Evolutionary conservation across 2,329 filamentous ascomycete species (phyloP).

Genomic region (Venturia asperata): DNA sequence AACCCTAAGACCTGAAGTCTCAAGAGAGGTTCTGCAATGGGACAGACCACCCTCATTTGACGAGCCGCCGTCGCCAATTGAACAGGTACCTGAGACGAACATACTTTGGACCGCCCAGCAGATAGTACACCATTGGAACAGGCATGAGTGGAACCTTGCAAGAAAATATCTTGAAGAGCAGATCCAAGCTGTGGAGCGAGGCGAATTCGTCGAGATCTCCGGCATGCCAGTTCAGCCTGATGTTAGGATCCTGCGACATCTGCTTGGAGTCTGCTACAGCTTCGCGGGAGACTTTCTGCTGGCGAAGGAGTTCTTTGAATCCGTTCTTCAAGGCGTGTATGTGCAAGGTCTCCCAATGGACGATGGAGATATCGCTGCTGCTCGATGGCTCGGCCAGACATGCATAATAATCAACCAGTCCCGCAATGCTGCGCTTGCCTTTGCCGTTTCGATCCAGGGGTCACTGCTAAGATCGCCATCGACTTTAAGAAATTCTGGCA

Average conservation of each 20-base stretch:
- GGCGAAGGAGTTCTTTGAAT: slow-evolving; percentile 29
- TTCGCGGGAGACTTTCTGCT: slow-evolving; percentile 27
- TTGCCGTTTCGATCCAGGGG: slow-evolving; percentile 28
- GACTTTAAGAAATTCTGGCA: slow-evolving; percentile 22
- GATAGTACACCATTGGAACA: slow-evolving; percentile 25
- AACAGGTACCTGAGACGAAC: slow-evolving; percentile 20
- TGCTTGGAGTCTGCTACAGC: slow-evolving; percentile 28
- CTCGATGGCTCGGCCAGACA: slow-evolving; percentile 30
- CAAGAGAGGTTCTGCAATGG: slow-evolving; percentile 4
- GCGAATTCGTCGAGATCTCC: slow-evolving; percentile 23
- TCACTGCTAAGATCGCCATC: slow-evolving; percentile 24
- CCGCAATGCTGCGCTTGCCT: slow-evolving; percentile 27
- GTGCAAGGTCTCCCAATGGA: slow-evolving; percentile 24
- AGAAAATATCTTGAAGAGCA: slow-evolving; percentile 26
- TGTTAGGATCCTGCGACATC: slow-evolving; percentile 26
- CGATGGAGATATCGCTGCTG: slow-evolving; percentile 30
- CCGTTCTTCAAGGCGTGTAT: slow-evolving; percentile 26
- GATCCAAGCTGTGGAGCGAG: slow-evolving; percentile 26
- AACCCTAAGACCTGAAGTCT: slow-evolving; percentile 1
- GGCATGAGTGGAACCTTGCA: slow-evolving; percentile 24
- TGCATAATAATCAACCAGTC: slow-evolving; percentile 29
- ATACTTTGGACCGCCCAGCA: slow-evolving; percentile 25
- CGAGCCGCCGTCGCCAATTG: slow-evolving; percentile 18
- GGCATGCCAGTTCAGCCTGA: slow-evolving; percentile 25
- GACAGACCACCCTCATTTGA: slow-evolving; percentile 10